Conservation (phyloP, 495 filamentous ascomycete genomes). For the Penicillium coprophilum region DNA sequence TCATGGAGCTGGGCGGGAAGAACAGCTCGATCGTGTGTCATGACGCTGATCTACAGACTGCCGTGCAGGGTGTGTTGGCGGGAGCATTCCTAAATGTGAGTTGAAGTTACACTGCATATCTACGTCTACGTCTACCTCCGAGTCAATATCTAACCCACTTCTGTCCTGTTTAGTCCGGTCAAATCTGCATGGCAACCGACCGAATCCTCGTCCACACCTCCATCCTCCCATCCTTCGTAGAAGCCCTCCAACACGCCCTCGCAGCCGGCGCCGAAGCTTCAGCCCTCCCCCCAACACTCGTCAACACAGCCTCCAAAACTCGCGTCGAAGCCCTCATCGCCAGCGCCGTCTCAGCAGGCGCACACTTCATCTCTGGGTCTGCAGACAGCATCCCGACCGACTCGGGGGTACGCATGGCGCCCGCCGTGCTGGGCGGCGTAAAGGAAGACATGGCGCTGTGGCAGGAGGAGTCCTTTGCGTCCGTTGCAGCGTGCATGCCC, state of each 20-base stretch:
- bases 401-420: conserved; percentile 60
- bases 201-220: conserved; percentile 75
- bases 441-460: conserved; percentile 75
- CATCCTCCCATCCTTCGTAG: conserved; percentile 58
- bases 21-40: conserved; percentile 58
- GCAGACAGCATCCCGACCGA: conserved; percentile 36
- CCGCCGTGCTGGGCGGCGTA: conserved; percentile 65
- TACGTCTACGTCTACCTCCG: neutral
- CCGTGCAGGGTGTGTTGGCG: conserved; percentile 48
- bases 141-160: neutral
- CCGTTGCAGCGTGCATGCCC: conserved; percentile 55
- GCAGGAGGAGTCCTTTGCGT: conserved; percentile 77
- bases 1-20: conserved; percentile 65
- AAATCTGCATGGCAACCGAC: conserved; percentile 91
- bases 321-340: conserved; percentile 63
- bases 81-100: conserved; percentile 53
- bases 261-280: conserved; percentile 43
- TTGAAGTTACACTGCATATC: conserved; percentile 1
- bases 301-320: conserved; percentile 57
- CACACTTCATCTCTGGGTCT: conserved; percentile 58
- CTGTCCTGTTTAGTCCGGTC: conserved; percentile 55
- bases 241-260: conserved; percentile 45
- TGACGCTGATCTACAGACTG: conserved; percentile 55
- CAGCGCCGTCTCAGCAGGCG: conserved; percentile 65
- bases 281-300: conserved; percentile 57